A percentile compares a stretch with the other conserved stretches of the same genome.
Conservation (phyloP, 2,329 filamentous ascomycete species). For the Magnaporthiopsis rhizophila region DNA sequence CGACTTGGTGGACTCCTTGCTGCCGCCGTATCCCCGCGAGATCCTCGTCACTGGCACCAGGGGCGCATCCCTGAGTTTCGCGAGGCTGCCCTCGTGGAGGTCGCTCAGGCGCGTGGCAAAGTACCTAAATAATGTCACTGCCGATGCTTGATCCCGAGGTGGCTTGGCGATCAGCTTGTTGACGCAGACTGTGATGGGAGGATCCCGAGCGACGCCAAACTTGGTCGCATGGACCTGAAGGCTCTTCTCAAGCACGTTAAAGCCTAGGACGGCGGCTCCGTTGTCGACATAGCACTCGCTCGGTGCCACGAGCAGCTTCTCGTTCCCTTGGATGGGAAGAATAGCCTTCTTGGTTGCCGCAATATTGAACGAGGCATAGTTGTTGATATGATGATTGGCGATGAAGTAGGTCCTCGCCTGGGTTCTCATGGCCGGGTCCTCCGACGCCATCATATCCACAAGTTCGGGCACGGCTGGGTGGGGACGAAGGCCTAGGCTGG, state of each 20-base stretch:
- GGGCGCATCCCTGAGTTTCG: slow-evolving; percentile 52
- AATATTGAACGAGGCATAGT: slow-evolving; percentile 60
- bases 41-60: slow-evolving; percentile 60
- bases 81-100: slow-evolving; percentile 52
- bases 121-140: slow-evolving; percentile 71
- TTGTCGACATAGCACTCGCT: slow-evolving; percentile 77
- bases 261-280: slow-evolving; percentile 68
- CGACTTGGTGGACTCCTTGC: slow-evolving; percentile 30
- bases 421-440: slow-evolving; percentile 50
- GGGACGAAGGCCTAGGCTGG: slow-evolving; percentile 62
- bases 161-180: slow-evolving; percentile 64
- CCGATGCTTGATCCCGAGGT: slow-evolving; percentile 58
- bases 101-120: slow-evolving; percentile 72
- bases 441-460: slow-evolving; percentile 66
- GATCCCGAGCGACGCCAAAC: slow-evolving; percentile 79
- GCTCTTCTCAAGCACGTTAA: slow-evolving; percentile 66
- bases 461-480: slow-evolving; percentile 67
- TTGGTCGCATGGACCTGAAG: slow-evolving; percentile 74
- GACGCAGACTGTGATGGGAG: slow-evolving; percentile 69
- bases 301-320: slow-evolving; percentile 59
- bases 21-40: slow-evolving; percentile 20
- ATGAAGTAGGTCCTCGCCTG: slow-evolving; percentile 77
- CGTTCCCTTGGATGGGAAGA: slow-evolving; percentile 65
- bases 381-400: slow-evolving; percentile 67
- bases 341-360: slow-evolving; percentile 48